Percentiles rank a stretch among this genome's conserved stretches.
These are phyloP conservation scores for Taxillus chinensis DNA, from an alignment of 164 flowering plant genomes.

Conservation along the genomic window DNA sequence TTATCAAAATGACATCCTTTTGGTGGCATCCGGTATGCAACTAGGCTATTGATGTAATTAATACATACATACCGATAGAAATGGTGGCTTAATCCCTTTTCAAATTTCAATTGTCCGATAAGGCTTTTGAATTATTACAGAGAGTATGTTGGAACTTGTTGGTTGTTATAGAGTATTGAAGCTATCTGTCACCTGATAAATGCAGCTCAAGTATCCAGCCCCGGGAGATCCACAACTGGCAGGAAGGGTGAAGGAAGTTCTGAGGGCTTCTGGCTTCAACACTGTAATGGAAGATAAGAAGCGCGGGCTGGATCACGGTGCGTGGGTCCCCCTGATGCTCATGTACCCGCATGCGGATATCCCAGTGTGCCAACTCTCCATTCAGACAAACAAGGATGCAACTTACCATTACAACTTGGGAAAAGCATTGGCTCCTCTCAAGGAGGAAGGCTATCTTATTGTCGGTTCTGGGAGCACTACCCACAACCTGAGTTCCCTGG, in stretches of 20 bases:
- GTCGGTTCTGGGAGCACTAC: constrained; percentile 80
- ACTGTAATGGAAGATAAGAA: constrained; percentile 42
- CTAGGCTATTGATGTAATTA: no score
- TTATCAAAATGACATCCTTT: no score
- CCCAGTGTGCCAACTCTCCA: constrained; percentile 76
- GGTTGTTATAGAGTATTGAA: no score
- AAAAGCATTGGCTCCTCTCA: constrained; percentile 63
- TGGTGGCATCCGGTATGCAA: no score
- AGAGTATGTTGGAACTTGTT: no score
- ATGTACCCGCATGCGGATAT: constrained; percentile 86
- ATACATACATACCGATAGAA: no score
- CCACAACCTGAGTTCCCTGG: constrained; percentile 48
- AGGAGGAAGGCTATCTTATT: constrained; percentile 74
- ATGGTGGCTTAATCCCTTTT: no score
- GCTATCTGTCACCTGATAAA: no score
- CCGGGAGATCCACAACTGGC: constrained; percentile 75
- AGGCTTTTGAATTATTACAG: no score
- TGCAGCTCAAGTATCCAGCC: constrained; percentile 72
- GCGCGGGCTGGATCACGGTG: constrained; percentile 92
- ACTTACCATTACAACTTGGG: constrained; percentile 77
- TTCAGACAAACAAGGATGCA: constrained; percentile 44
- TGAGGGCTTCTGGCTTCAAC: constrained; percentile 34
- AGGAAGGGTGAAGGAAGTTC: constrained; percentile 49
- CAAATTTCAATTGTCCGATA: no score
- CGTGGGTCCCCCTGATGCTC: constrained; percentile 81